A percentile compares a stretch with the other conserved stretches of the same genome.
These are phyloP conservation scores for Colletotrichum melonis DNA, from an alignment of 2,329 filamentous ascomycete genomes.

Conservation along the genomic window DNA sequence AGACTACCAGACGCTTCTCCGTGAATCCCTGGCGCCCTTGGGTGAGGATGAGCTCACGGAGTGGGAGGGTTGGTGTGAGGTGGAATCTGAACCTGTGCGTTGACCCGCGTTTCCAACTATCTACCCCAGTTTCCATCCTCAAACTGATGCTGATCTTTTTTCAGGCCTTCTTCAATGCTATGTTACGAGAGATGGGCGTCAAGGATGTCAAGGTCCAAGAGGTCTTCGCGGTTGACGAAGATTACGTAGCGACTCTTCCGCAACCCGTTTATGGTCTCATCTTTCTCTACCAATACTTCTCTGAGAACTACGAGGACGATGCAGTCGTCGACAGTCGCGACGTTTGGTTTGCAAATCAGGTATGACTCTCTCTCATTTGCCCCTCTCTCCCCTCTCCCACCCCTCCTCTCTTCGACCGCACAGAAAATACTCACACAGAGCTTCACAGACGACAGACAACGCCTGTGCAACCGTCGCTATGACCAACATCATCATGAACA, in stretches of 20 bases:
- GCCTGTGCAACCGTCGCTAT: conserved; percentile 93
- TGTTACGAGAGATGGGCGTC: conserved; percentile 83
- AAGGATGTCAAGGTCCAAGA: conserved; percentile 80
- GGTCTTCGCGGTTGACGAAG: conserved; percentile 77
- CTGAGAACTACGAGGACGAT: conserved; percentile 65
- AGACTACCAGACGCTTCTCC: conserved; percentile 54
- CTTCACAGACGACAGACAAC: conserved; percentile 76
- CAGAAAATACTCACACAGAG: background rate
- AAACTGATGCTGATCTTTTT: background rate
- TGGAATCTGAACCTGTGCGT: conserved; percentile 89
- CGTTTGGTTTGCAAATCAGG: conserved; percentile 96
- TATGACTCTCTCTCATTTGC: conserved; percentile 45
- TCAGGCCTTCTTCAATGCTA: conserved; percentile 86
- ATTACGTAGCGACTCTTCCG: conserved; percentile 72
- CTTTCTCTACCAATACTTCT: conserved; percentile 82
- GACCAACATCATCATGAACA: conserved; percentile 94
- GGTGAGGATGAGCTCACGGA: conserved; percentile 63
- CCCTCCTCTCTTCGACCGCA: background rate
- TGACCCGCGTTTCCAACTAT: background rate
- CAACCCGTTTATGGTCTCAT: conserved; percentile 88
- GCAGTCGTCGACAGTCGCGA: conserved; percentile 58
- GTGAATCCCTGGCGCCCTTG: conserved; percentile 59
- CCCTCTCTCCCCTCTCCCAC: background rate
- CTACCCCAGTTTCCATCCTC: background rate
- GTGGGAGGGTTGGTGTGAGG: conserved; percentile 82